phyloP scores from a whole-genome alignment of 169 alveolate genomes.

The Hammondia hammondi region DNA sequence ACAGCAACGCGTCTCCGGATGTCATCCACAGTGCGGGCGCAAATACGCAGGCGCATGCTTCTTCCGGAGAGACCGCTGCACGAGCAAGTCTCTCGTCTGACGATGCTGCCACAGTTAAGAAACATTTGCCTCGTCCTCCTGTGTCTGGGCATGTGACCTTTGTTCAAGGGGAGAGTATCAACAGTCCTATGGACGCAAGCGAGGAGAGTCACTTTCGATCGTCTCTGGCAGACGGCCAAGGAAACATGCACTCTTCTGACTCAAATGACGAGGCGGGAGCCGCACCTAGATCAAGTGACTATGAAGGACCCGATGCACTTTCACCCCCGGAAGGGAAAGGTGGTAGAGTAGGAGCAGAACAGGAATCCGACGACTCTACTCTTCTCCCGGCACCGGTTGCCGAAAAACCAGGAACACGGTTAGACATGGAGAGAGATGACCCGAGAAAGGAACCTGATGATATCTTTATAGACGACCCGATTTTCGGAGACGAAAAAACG shows the following conservation, averaged over 20 bases:
- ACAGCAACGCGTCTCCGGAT: neutral
- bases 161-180: neutral
- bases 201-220: too few species aligned
- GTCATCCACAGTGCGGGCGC: neutral
- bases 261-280: too few species aligned
- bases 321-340: too few species aligned
- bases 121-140: neutral
- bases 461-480: conserved; percentile 2
- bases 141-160: neutral
- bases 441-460: neutral
- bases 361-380: neutral
- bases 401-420: neutral
- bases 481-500: conserved; percentile 6
- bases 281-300: too few species aligned
- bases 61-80: neutral
- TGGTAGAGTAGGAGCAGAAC: neutral
- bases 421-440: neutral
- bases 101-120: neutral
- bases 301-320: too few species aligned
- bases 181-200: too few species aligned
- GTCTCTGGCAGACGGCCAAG: too few species aligned
- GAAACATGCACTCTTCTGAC: too few species aligned
- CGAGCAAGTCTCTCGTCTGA: neutral
- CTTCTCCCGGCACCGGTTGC: too few species aligned
- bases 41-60: neutral